Percentiles rank a stretch among this genome's conserved stretches.
Evolutionary conservation across 306 rosid genomes (phyloP).

Genomic region (Trifolium fragiferum): DNA sequence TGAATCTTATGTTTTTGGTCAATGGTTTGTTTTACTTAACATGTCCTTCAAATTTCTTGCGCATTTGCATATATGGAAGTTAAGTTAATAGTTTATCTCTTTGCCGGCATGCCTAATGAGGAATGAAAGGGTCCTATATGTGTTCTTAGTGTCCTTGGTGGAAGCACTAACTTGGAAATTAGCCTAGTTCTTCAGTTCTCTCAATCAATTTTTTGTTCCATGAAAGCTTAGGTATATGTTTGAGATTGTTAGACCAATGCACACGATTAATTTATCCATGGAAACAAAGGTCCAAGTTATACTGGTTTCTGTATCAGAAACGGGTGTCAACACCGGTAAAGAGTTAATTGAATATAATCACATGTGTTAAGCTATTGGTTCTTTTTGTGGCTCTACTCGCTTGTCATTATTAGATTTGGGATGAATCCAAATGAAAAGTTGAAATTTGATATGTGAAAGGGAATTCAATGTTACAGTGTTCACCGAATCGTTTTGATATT

Average conservation of each 20-base stretch:
- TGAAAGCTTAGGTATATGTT: constrained; percentile 8
- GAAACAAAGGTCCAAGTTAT: not conserved
- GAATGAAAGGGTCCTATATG: not conserved
- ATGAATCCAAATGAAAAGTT: too few relatives aligned
- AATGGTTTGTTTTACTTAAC: constrained; percentile 14
- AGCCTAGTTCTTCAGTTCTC: not conserved
- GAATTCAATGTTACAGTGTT: too few relatives aligned
- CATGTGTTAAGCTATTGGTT: not conserved
- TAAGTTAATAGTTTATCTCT: constrained; percentile 6
- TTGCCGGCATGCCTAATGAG: not conserved
- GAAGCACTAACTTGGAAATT: not conserved
- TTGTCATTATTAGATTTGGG: too few relatives aligned
- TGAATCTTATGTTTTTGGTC: constrained; percentile 14
- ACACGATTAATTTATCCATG: not conserved
- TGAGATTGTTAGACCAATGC: not conserved
- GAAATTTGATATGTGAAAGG: too few relatives aligned
- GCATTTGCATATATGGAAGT: constrained; percentile 24
- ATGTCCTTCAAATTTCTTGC: constrained; percentile 19
- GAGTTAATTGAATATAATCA: too few relatives aligned
- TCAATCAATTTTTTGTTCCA: not conserved
- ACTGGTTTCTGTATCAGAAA: not conserved
- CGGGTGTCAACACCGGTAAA: too few relatives aligned
- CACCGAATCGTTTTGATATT: too few relatives aligned
- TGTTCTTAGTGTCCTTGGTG: not conserved
- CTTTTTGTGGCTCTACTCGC: not conserved